Percentiles rank a stretch among this genome's conserved stretches.
Evolutionary conservation across 1,284 basidiomycete species (phyloP).

Genomic region (Ustilago hordei): DNA sequence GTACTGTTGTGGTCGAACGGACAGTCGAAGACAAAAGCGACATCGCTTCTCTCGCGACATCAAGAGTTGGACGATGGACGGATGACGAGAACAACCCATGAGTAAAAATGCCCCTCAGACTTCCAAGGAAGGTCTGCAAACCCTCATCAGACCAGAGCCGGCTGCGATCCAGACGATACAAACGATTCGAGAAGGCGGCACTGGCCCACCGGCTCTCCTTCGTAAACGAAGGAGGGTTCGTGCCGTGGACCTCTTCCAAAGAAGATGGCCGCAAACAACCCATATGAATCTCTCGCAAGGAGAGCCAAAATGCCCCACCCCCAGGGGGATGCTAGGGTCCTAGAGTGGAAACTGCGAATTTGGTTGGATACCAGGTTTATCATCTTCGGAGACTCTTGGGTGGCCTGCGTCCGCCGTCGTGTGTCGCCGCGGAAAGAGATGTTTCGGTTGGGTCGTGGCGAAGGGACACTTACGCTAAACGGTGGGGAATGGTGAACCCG

Average conservation of each 20-base stretch:
- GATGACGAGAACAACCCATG: not conserved
- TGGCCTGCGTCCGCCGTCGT: not conserved
- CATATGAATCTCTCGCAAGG: constrained; percentile 65
- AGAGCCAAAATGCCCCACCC: constrained; percentile 67
- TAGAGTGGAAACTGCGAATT: constrained; percentile 71
- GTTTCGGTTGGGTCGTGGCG: not conserved
- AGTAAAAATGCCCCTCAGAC: constrained; percentile 61
- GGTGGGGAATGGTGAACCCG: not conserved
- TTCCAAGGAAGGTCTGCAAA: constrained; percentile 70
- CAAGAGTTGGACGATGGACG: constrained; percentile 15
- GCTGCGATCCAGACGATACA: constrained; percentile 68
- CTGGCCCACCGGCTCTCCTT: constrained; percentile 65
- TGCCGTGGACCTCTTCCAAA: constrained; percentile 60
- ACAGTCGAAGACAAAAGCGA: not conserved
- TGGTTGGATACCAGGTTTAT: constrained; percentile 70
- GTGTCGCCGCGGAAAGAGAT: not conserved
- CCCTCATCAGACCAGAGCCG: constrained; percentile 69
- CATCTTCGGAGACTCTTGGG: constrained; percentile 62
- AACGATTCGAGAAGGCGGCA: constrained; percentile 62
- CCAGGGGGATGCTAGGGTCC: constrained; percentile 60
- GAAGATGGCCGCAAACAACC: constrained; percentile 59
- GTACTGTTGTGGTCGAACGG: not conserved
- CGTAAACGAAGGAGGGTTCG: constrained; percentile 66
- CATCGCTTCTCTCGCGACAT: not conserved
- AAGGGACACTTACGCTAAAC: constrained; percentile 33